These are phyloP conservation scores for Zopfochytrium polystomum DNA, from an alignment of 371 early-diverging fungal genomes.

Conservation along the genomic window DNA sequence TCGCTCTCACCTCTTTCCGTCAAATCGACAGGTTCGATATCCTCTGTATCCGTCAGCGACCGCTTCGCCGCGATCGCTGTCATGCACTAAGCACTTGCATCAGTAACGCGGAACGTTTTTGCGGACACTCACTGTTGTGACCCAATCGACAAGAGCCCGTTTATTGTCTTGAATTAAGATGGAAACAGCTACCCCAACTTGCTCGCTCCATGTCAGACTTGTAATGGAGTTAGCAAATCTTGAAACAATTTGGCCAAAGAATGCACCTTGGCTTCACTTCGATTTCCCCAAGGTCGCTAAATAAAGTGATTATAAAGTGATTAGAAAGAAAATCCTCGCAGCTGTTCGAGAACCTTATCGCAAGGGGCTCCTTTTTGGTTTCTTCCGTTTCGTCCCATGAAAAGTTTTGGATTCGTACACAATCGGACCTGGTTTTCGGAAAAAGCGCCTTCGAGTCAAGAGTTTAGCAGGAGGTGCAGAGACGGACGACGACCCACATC, in stretches of 20 bases:
- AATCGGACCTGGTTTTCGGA: constrained; percentile 35
- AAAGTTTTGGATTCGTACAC: constrained; percentile 20
- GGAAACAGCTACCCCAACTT: constrained; percentile 29
- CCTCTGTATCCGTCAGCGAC: constrained; percentile 9
- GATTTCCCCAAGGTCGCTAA: neutral
- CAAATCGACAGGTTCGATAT: constrained; percentile 18
- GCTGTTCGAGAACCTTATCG: no score
- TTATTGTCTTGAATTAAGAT: constrained; percentile 23
- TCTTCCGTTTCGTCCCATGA: constrained; percentile 7
- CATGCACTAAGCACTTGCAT: neutral
- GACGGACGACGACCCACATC: constrained; percentile 39
- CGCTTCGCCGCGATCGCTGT: constrained; percentile 16
- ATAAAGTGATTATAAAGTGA: neutral
- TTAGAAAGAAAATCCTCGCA: neutral
- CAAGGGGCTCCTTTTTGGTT: neutral
- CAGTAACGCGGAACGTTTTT: neutral
- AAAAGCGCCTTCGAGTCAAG: constrained; percentile 24
- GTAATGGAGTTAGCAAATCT: no score
- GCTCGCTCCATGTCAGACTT: constrained; percentile 28
- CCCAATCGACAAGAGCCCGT: constrained; percentile 27
- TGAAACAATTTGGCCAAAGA: neutral
- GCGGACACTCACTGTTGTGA: constrained; percentile 27
- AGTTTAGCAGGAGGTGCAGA: neutral
- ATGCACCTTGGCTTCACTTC: constrained; percentile 1
- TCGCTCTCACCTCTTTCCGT: constrained; percentile 1